A percentile compares a stretch with the other conserved stretches of the same genome.
These are phyloP conservation scores for Ustanciosporium gigantosporum DNA, from an alignment of 1,284 basidiomycete species.

Conservation along the genomic window DNA sequence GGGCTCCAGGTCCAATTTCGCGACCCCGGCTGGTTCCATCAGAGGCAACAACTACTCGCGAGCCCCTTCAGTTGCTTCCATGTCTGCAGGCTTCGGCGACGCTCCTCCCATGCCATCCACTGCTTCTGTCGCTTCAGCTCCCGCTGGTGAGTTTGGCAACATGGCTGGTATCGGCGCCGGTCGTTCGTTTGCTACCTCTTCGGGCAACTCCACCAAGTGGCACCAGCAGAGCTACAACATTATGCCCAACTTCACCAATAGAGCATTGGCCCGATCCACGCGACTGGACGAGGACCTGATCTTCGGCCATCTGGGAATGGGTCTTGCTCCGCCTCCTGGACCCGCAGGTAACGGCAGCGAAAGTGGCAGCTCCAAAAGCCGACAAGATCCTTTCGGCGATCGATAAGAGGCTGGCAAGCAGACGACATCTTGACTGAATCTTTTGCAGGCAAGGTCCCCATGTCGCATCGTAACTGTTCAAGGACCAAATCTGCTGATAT, in stretches of 20 bases:
- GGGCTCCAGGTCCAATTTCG: constrained; percentile 13
- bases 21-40: constrained; percentile 33
- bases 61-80: constrained; percentile 33
- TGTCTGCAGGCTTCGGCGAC: constrained; percentile 29
- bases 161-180: constrained; percentile 40
- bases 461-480: too few relatives aligned
- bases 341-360: constrained; percentile 31
- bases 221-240: constrained; percentile 40
- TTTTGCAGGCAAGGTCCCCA: too few relatives aligned
- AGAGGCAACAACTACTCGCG: constrained; percentile 34
- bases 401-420: constrained; percentile 7
- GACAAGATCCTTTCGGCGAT: constrained; percentile 33
- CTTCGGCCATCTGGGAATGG: constrained; percentile 39
- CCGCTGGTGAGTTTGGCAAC: constrained; percentile 32
- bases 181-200: constrained; percentile 21
- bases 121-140: constrained; percentile 20
- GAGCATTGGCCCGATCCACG: constrained; percentile 32
- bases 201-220: constrained; percentile 43
- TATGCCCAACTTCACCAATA: constrained; percentile 35
- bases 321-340: constrained; percentile 15
- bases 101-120: constrained; percentile 29
- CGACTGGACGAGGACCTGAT: constrained; percentile 39
- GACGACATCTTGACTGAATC: too few relatives aligned
- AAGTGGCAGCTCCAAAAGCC: constrained; percentile 23
- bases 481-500: background rate